Percentiles rank a stretch among this genome's conserved stretches.
Conservation (phyloP, 2,329 filamentous ascomycete genomes). For the Thelonectria olida region DNA sequence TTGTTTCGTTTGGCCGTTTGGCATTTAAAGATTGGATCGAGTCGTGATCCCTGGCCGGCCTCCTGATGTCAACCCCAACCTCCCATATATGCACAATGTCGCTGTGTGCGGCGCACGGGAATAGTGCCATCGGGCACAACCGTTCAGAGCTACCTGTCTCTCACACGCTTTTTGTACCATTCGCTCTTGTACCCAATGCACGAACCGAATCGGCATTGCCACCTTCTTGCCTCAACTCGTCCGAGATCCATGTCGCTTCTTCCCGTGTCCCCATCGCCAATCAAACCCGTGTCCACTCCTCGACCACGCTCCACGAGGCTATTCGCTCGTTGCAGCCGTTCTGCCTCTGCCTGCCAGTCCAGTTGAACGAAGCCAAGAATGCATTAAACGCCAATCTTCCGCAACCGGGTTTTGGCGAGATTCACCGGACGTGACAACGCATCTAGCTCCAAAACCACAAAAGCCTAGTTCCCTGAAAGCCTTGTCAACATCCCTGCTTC, state of each 20-base stretch:
- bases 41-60: too few species aligned
- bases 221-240: neutral
- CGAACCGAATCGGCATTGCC: neutral
- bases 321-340: constrained; percentile 19
- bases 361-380: too few species aligned
- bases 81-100: too few species aligned
- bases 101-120: too few species aligned
- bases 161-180: neutral
- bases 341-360: too few species aligned
- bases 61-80: too few species aligned
- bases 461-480: neutral
- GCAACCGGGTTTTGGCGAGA: constrained; percentile 10
- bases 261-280: constrained; percentile 23
- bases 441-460: constrained; percentile 20
- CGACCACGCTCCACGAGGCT: constrained; percentile 22
- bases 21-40: neutral
- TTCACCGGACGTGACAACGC: constrained; percentile 26
- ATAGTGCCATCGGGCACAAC: neutral
- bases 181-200: neutral
- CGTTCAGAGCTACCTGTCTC: neutral
- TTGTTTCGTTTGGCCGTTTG: neutral
- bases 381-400: constrained; percentile 28
- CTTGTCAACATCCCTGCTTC: neutral
- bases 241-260: neutral
- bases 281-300: constrained; percentile 24